Evolutionary conservation across 257 asterid genomes (phyloP).

Genomic region (Solanum okadae): DNA sequence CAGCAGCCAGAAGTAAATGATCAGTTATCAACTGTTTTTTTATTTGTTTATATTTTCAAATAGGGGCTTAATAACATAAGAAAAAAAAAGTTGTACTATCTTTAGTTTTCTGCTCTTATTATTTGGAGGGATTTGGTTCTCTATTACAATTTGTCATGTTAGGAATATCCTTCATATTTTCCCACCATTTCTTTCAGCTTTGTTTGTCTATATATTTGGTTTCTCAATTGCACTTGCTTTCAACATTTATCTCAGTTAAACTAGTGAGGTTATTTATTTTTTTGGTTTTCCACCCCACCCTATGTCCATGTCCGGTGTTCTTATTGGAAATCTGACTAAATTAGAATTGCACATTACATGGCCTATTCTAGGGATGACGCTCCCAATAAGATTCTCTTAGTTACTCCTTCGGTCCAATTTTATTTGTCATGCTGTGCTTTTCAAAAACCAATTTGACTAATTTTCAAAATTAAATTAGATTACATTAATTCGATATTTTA

Average conservation of each 20-base stretch:
- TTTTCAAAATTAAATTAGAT: no score
- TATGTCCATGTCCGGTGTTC: background rate
- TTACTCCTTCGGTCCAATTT: rapidly evolving
- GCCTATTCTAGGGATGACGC: rapidly evolving
- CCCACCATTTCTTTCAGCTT: background rate
- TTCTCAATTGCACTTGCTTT: background rate
- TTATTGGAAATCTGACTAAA: no score
- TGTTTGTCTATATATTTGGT: background rate
- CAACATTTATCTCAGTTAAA: background rate
- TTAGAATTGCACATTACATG: background rate
- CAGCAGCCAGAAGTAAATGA: constrained; percentile 41
- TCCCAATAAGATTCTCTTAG: no score
- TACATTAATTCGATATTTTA: no score
- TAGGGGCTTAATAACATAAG: background rate
- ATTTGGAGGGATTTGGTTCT: background rate
- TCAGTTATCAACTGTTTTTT: background rate
- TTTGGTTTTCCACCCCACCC: no score
- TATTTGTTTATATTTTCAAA: background rate
- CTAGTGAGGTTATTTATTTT: background rate
- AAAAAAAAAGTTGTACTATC: background rate
- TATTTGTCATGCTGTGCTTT: no score
- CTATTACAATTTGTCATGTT: background rate
- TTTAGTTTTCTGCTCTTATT: background rate
- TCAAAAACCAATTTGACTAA: background rate
- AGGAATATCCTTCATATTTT: background rate